These are phyloP conservation scores for Herpomyces periplanetae DNA, from an alignment of 2,329 filamentous ascomycete genomes.

Conservation along the genomic window DNA sequence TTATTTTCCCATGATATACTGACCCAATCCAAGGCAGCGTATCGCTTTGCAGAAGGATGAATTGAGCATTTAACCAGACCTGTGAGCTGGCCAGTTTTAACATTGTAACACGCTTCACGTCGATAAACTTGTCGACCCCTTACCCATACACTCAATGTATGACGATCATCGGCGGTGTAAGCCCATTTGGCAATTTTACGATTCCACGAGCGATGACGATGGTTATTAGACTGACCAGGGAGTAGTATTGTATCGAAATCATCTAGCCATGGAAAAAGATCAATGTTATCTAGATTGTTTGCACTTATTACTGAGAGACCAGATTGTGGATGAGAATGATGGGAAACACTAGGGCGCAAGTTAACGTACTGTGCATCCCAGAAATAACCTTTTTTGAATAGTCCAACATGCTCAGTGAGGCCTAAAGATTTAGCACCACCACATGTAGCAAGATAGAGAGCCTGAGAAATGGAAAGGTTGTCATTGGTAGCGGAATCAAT, in stretches of 20 bases:
- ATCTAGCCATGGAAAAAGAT: slow-evolving; percentile 5
- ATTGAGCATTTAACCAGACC: too few relatives aligned
- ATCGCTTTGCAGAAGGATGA: too few relatives aligned
- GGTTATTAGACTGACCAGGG: background rate
- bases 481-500: slow-evolving; percentile 9
- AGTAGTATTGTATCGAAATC: background rate
- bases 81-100: too few relatives aligned
- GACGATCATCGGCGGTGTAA: slow-evolving; percentile 66
- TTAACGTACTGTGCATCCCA: slow-evolving; percentile 63
- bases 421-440: slow-evolving; percentile 53
- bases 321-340: too few relatives aligned
- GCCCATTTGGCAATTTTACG: slow-evolving; percentile 75
- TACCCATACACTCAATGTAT: slow-evolving; percentile 64
- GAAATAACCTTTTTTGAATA: slow-evolving; percentile 47
- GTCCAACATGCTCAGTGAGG: slow-evolving; percentile 27
- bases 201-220: slow-evolving; percentile 15
- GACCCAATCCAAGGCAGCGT: too few relatives aligned
- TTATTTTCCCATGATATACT: too few relatives aligned
- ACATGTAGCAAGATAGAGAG: slow-evolving; percentile 45
- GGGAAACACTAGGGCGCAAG: slow-evolving; percentile 15
- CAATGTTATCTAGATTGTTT: background rate
- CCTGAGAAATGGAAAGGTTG: slow-evolving; percentile 51
- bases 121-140: slow-evolving; percentile 44
- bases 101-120: too few relatives aligned
- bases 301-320: slow-evolving; percentile 7